Base-by-base conservation (phyloP, 2,329 filamentous ascomycete genomes). In the Cordyceps pruinosa region DNA sequence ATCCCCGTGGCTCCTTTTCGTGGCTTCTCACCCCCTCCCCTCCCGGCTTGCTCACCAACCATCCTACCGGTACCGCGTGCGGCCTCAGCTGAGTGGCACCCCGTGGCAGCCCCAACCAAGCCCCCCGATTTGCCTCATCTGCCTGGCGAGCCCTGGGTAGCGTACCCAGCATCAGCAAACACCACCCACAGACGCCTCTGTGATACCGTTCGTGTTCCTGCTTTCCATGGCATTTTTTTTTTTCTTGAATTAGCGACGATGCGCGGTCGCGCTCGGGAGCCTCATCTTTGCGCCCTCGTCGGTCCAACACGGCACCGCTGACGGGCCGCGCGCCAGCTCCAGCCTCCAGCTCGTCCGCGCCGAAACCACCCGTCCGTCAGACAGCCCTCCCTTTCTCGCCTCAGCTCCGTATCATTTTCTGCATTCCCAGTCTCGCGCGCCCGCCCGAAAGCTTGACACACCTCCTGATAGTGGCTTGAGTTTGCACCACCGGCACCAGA, bases 41-140 rank as follows among this genome's bases (percentile, higher is more conserved):
- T 32, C 46, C n/a, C n/a, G n/a, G n/a, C n/a, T n/a, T n/a, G n/a
- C n/a, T n/a, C n/a, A n/a, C n/a, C n/a, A n/a, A n/a, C n/a, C 47
- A 28, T 5, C 47, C 34, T 17, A 10, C 34, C 34, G 47, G 49
- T 52, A 52, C 30, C 30, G 52, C n/a, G n/a, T n/a, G n/a, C 37
- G 42, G 52, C 52, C 53, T 49, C 53, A 48, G 45, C 53, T 56
- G 34, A 56, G 53, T 46, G 42, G 52, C 52, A 47, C 41, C 41
- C 42, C 21, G 41, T 56, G 42, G 42, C 44, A 25, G 32, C 44
- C 8, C 15, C 35, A n/a, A 56, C 32, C 10, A 47, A n/a, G 39
- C 39, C 25, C 30, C 30, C 41, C 52, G 52, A 47, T 55, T 47
- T 47, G 44, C 34, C 32, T 34, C 34, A n/a, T 17, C 35, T 32